Evolutionary conservation across 805 yeast genomes (phyloP), one percentile per base, ranked within the genome.

Genomic region (Debaryomyces hansenii): DNA sequence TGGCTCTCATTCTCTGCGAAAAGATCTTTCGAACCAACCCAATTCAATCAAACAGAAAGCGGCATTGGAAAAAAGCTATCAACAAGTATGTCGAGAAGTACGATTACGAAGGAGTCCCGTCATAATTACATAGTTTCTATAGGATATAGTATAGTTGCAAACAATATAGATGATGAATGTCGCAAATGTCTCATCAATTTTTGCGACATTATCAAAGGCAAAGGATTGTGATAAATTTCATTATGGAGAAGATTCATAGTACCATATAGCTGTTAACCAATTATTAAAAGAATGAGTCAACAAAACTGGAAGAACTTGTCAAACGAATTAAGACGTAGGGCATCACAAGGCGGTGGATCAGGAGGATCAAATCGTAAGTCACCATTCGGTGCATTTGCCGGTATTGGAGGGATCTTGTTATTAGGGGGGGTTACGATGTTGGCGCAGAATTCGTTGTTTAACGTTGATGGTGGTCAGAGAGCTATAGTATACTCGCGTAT

Each of bases 401-500:
- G 77, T 12, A 40, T 70, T 35, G 77, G 77, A 5, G 77, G 77
- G 2, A 52, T 72, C 16, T 43, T 72, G 24, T 51, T 67, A 28
- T 58, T 73, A 49, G 77, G 75, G 27, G 77, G 76, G 32, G 67
- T 58, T n/a, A 46, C 72, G 9, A 37, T 72, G 21, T 49, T 72
- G 39, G 76, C 72, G 12, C 75, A 70, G 44, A 72, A 72, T 49
- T 76, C 77, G 16, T 64, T 73, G 48, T 73, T 72, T 57, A 73
- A 74, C 54, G 99, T 94, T 49, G 98, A 94, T 69, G 99, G 99
- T 82, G 99, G 99, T 69, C 98, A 92, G 68, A 79, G 99, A 63
- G 99, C 97, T 14, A 91, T 94, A 60, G 80, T 94, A 33, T 94
- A 94, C 66, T 90, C 96, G 20, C 83, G 99, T 63, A 42, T 90